phyloP scores from a whole-genome alignment of 2,329 filamentous ascomycete genomes.

The Fusarium oxysporum region DNA sequence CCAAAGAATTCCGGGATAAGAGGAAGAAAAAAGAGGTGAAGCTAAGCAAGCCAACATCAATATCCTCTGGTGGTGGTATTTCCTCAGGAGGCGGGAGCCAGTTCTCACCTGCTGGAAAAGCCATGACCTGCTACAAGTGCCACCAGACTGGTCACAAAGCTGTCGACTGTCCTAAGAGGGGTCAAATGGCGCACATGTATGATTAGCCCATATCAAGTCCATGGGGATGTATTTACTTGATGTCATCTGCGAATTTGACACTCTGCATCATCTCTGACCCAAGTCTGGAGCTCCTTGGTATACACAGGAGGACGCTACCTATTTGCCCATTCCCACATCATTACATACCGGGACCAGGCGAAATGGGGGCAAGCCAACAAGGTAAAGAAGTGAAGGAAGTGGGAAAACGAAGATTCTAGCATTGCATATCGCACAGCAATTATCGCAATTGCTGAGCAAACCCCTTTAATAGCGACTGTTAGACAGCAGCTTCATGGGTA shows the following conservation, averaged over 20 bases:
- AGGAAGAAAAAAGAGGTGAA: conserved; percentile 75
- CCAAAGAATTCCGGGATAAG: conserved; percentile 66
- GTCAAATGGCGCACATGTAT: neutral
- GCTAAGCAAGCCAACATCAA: conserved; percentile 70
- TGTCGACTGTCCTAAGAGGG: conserved; percentile 62
- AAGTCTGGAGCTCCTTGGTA: neutral
- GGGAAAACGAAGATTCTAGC: neutral
- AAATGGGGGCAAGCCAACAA: neutral
- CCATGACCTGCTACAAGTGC: conserved; percentile 68
- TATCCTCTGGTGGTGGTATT: conserved; percentile 57
- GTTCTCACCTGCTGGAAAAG: conserved; percentile 38
- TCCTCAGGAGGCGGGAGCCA: conserved; percentile 56
- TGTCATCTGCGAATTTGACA: neutral
- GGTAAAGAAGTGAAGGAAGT: neutral
- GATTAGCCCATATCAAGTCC: neutral
- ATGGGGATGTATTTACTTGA: neutral
- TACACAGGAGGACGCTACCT: neutral
- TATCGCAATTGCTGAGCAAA: neutral
- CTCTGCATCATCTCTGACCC: neutral
- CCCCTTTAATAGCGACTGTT: neutral
- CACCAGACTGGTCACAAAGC: conserved; percentile 71
- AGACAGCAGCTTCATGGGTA: neutral
- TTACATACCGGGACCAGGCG: neutral
- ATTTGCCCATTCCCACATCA: neutral
- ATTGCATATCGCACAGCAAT: neutral